Percentiles rank a stretch among this genome's conserved stretches.
phyloP scores from a whole-genome alignment of 1,284 basidiomycete species.

The Ceratobasidium sp. region DNA sequence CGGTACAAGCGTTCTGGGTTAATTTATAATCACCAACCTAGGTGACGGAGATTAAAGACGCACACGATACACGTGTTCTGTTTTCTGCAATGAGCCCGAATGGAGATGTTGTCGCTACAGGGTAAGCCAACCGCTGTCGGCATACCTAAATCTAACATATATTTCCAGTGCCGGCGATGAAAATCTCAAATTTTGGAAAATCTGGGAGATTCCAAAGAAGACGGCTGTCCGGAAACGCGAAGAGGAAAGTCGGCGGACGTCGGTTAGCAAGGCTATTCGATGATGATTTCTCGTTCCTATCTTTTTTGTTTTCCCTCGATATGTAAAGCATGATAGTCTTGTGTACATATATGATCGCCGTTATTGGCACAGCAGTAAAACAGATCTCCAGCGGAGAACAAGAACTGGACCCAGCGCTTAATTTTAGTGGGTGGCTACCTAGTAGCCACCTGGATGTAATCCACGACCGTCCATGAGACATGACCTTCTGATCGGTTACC shows the following conservation, averaged over 20 bases:
- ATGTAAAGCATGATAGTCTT: not conserved
- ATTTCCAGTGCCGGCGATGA: conserved; percentile 84
- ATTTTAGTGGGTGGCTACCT: too few relatives aligned
- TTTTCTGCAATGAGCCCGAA: conserved; percentile 87
- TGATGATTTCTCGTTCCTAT: not conserved
- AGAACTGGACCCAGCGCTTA: too few relatives aligned
- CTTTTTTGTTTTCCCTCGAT: not conserved
- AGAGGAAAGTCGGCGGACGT: conserved; percentile 39
- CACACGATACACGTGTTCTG: conserved; percentile 89
- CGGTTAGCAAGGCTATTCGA: conserved; percentile 43
- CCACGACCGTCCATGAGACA: too few relatives aligned
- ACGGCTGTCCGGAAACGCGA: conserved; percentile 43
- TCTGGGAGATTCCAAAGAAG: conserved; percentile 53
- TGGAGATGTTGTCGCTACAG: conserved; percentile 87
- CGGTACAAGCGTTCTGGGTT: conserved; percentile 63
- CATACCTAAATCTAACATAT: not conserved
- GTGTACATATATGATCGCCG: conserved; percentile 13
- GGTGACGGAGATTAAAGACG: conserved; percentile 88
- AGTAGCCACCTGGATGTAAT: too few relatives aligned
- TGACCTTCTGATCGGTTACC: too few relatives aligned
- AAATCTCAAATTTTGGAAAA: conserved; percentile 90
- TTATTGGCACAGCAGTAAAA: not conserved
- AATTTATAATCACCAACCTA: not conserved
- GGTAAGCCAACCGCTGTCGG: conserved; percentile 8
- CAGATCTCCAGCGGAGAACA: too few relatives aligned